These are phyloP conservation scores for Mimosa bimucronata DNA, from an alignment of 306 rosid genomes.

Conservation along the genomic window DNA sequence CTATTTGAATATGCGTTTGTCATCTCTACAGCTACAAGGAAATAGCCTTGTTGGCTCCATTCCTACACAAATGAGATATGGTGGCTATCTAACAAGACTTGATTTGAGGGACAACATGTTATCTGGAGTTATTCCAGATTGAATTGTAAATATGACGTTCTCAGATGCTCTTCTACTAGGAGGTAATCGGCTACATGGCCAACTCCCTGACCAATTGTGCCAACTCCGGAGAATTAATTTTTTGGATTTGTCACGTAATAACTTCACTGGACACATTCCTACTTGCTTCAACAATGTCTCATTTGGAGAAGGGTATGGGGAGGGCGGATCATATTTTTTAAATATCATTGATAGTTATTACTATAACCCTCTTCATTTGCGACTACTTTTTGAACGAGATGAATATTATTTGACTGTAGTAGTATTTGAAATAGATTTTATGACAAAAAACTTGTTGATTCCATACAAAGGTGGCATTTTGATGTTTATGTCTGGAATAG, in stretches of 20 bases:
- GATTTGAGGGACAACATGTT: constrained; percentile 4
- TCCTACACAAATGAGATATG: background rate
- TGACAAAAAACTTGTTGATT: background rate
- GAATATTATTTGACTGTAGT: no score
- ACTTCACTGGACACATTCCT: no score
- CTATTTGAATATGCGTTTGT: background rate
- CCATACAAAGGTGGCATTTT: background rate
- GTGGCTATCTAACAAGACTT: background rate
- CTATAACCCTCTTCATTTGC: no score
- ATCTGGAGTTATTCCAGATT: background rate
- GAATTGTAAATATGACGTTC: background rate
- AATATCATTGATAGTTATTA: no score
- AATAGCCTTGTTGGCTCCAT: background rate
- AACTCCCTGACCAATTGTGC: background rate
- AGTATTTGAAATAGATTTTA: constrained; percentile 2
- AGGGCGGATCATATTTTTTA: no score
- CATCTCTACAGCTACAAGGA: background rate
- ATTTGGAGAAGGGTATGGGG: no score
- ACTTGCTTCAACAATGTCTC: no score
- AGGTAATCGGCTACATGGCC: background rate
- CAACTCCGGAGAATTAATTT: background rate
- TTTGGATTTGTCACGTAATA: background rate
- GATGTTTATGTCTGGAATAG: constrained; percentile 11
- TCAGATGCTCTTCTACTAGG: background rate
- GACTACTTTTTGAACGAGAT: no score